Percentiles rank a stretch among this genome's conserved stretches.
These are phyloP conservation scores for Drosera capensis DNA, from an alignment of 148 eudicot species.

Conservation along the genomic window DNA sequence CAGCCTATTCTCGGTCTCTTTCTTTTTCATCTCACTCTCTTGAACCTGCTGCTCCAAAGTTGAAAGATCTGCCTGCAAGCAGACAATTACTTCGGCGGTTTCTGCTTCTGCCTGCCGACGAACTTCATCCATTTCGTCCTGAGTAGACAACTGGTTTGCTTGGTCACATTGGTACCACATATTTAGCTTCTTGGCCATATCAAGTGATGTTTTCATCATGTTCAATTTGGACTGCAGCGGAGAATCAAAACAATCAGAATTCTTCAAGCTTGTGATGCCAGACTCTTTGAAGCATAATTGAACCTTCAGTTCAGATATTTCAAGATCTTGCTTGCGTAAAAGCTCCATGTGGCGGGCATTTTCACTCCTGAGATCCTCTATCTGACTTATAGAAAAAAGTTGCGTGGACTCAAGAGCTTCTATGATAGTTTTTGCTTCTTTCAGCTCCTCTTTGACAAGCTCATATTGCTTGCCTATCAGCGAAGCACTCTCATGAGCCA, in stretches of 20 bases:
- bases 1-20: constrained; percentile 31
- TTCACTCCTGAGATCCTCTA: constrained; percentile 51
- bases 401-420: constrained; percentile 82
- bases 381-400: constrained; percentile 36
- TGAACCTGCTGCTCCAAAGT: constrained; percentile 63
- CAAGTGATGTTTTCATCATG: constrained; percentile 86
- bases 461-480: constrained; percentile 34
- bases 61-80: constrained; percentile 84
- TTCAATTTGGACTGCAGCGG: constrained; percentile 45
- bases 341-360: constrained; percentile 25
- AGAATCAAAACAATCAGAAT: constrained; percentile 27
- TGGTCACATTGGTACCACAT: constrained; percentile 48
- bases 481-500: constrained; percentile 30
- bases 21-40: constrained; percentile 44
- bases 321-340: constrained; percentile 36
- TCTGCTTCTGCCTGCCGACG: constrained; percentile 87
- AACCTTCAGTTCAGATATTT: constrained; percentile 37
- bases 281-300: constrained; percentile 18
- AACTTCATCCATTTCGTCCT: constrained; percentile 78
- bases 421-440: constrained; percentile 57
- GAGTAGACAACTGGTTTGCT: constrained; percentile 38
- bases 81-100: constrained; percentile 91
- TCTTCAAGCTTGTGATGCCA: constrained; percentile 14
- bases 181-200: constrained; percentile 66
- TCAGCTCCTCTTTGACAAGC: constrained; percentile 34